These are phyloP conservation scores for Termitomyces sp. DNA, from an alignment of 768 basidiomycete species.

Conservation along the genomic window DNA sequence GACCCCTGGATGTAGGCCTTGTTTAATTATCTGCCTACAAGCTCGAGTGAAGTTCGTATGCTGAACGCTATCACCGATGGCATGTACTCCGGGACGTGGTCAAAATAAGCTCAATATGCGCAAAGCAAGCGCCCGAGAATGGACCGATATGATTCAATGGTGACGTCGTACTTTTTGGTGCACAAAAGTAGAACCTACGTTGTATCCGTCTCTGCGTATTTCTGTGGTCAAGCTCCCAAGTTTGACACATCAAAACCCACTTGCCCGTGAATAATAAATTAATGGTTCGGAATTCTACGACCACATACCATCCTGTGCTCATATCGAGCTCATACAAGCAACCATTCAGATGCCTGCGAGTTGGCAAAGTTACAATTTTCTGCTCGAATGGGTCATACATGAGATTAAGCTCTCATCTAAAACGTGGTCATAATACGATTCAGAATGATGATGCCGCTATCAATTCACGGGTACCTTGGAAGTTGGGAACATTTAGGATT, in stretches of 20 bases:
- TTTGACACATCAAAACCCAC: too few species aligned
- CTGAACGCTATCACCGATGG: too few species aligned
- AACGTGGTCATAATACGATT: background rate
- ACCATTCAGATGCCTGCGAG: background rate
- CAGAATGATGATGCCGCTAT: background rate
- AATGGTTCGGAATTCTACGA: too few species aligned
- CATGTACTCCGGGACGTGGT: background rate
- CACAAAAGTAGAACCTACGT: background rate
- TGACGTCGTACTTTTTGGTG: background rate
- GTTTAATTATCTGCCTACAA: too few species aligned
- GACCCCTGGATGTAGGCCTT: too few species aligned
- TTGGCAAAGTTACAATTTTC: background rate
- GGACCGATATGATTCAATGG: background rate
- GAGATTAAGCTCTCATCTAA: background rate
- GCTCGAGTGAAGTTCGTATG: too few species aligned
- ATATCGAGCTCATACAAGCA: background rate
- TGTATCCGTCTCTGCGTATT: background rate
- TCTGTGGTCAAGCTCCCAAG: background rate
- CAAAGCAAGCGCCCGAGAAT: background rate
- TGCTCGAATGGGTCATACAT: too few species aligned
- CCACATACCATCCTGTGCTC: background rate
- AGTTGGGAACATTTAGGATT: background rate
- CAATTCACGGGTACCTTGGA: background rate
- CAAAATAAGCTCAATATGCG: background rate
- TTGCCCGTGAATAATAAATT: background rate